These are phyloP conservation scores for Rhynchospora tenuis DNA, from an alignment of 176 grass and related monocot genomes.

Conservation along the genomic window DNA sequence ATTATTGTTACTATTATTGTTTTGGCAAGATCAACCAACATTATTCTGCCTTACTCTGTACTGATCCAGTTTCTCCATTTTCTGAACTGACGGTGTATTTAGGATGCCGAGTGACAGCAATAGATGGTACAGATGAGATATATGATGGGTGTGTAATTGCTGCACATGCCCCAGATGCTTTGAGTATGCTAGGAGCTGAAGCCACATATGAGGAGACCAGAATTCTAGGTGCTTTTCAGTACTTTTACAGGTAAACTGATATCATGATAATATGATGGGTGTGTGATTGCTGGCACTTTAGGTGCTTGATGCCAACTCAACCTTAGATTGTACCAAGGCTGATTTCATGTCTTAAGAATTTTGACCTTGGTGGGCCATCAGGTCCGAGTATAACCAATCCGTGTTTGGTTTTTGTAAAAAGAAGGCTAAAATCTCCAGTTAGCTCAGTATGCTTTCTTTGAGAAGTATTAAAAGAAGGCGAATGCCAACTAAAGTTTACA, in stretches of 20 bases:
- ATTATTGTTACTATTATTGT: too few relatives aligned
- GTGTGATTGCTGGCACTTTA: background rate
- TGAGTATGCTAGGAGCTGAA: conserved; percentile 57
- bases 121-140: conserved; percentile 43
- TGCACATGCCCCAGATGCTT: conserved; percentile 71
- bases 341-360: background rate
- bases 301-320: background rate
- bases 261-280: background rate
- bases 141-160: conserved; percentile 67
- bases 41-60: background rate
- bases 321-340: background rate
- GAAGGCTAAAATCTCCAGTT: background rate
- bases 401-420: background rate
- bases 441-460: background rate
- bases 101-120: conserved; percentile 40
- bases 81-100: background rate
- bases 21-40: too few relatives aligned
- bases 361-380: background rate
- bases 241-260: conserved; percentile 52
- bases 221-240: conserved; percentile 82
- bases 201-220: conserved; percentile 63
- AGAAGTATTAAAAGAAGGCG: background rate
- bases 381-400: background rate
- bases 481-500: background rate
- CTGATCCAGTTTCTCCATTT: background rate